Percentiles rank a stretch among this genome's conserved stretches.
These are phyloP conservation scores for Pistacia vera DNA, from an alignment of 345 rosid genomes.

Conservation along the genomic window DNA sequence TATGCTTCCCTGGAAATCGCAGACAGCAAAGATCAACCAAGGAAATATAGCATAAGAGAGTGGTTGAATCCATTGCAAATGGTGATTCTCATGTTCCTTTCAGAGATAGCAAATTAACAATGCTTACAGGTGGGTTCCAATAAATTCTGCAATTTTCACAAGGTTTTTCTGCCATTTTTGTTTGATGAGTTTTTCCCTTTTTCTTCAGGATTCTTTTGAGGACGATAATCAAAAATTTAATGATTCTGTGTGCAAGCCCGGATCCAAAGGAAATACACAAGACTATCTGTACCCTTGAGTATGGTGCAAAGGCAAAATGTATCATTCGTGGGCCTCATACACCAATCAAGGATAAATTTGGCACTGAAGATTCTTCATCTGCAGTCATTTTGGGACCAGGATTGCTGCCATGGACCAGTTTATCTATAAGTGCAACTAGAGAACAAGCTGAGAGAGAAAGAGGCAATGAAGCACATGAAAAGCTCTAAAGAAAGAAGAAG, in stretches of 20 bases:
- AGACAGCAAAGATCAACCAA: slow-evolving; percentile 97
- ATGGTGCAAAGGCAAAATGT: slow-evolving; percentile 98
- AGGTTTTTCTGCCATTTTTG: not conserved
- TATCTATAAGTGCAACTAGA: slow-evolving; percentile 78
- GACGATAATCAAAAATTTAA: slow-evolving; percentile 95
- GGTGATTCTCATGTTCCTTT: slow-evolving; percentile 99
- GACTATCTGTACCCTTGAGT: slow-evolving; percentile 95
- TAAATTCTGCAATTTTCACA: slow-evolving; percentile 2
- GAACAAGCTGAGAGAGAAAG: slow-evolving; percentile 81
- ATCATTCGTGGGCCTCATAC: slow-evolving; percentile 88
- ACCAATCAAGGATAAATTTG: slow-evolving; percentile 63
- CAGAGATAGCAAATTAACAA: slow-evolving; percentile 94
- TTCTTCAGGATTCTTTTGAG: slow-evolving; percentile 89
- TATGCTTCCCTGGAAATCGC: slow-evolving; percentile 29
- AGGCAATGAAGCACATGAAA: slow-evolving; percentile 72
- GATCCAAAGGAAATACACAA: slow-evolving; percentile 93
- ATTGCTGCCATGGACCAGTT: slow-evolving; percentile 93
- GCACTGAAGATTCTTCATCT: slow-evolving; percentile 65
- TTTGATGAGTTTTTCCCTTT: not conserved
- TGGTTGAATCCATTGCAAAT: slow-evolving; percentile 97
- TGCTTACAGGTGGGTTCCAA: slow-evolving; percentile 77
- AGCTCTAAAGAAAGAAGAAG: slow-evolving; percentile 84
- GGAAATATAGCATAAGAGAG: slow-evolving; percentile 95
- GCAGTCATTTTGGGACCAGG: slow-evolving; percentile 67
- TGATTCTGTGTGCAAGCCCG: slow-evolving; percentile 97